Conservation (phyloP, 306 rosid species). For the Cajanus cajan region DNA sequence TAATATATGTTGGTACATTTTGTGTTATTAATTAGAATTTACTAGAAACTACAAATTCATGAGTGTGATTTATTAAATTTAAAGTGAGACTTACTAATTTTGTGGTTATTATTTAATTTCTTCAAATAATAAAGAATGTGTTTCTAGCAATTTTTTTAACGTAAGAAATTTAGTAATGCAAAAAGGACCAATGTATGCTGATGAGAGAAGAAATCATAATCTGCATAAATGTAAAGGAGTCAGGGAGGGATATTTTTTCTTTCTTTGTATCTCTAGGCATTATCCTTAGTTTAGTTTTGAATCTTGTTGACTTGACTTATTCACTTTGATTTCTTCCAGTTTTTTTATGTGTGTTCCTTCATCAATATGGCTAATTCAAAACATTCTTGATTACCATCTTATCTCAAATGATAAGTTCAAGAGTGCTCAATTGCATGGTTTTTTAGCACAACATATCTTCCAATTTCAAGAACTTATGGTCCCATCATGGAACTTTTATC, state of each 20-base stretch:
- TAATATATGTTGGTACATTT: too few species aligned
- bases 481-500: slow-evolving; percentile 44
- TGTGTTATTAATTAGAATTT: too few species aligned
- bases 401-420: slow-evolving; percentile 53
- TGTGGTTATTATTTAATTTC: too few species aligned
- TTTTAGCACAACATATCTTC: slow-evolving; percentile 6
- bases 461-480: slow-evolving; percentile 21
- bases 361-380: not conserved
- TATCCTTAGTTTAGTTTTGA: not conserved
- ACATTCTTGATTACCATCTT: slow-evolving; percentile 14
- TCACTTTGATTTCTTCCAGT: not conserved
- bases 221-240: not conserved
- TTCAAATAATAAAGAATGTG: too few species aligned
- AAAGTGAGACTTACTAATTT: too few species aligned
- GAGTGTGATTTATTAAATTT: too few species aligned
- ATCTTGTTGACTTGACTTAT: not conserved
- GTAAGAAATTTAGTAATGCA: too few species aligned
- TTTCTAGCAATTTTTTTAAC: too few species aligned
- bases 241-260: not conserved
- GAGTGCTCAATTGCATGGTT: slow-evolving; percentile 43
- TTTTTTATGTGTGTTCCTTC: not conserved
- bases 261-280: not conserved
- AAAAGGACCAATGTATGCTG: not conserved
- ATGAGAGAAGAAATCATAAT: not conserved
- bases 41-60: too few species aligned